Evolutionary conservation across 768 basidiomycete species (phyloP).

Genomic region (Serpula lacrymans): DNA sequence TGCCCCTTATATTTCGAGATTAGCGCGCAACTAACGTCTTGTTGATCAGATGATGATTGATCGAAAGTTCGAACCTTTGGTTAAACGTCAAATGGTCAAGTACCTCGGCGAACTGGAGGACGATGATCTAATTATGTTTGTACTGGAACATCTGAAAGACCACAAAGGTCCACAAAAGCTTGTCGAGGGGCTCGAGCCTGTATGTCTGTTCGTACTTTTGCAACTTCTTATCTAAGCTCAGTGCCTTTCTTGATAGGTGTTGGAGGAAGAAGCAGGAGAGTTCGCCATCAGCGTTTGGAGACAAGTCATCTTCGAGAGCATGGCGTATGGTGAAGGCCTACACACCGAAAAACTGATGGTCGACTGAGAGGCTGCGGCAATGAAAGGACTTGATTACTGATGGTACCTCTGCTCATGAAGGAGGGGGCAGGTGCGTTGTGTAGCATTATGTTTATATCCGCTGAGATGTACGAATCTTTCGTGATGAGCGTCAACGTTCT

Average conservation of each 20-base stretch:
- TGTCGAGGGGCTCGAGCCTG: constrained; percentile 87
- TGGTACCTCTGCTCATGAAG: constrained; percentile 23
- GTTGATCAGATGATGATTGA: constrained; percentile 70
- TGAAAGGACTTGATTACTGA: constrained; percentile 14
- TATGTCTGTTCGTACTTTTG: constrained; percentile 39
- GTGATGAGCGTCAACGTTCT: constrained; percentile 25
- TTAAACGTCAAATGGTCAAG: constrained; percentile 79
- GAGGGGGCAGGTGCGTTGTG: constrained; percentile 60
- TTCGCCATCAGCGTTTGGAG: constrained; percentile 83
- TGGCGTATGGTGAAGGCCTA: constrained; percentile 87
- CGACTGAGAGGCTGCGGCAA: constrained; percentile 40
- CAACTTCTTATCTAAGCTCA: background rate
- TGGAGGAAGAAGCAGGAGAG: constrained; percentile 88
- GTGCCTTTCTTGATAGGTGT: constrained; percentile 58
- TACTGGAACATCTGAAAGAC: constrained; percentile 88
- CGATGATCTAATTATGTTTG: constrained; percentile 92
- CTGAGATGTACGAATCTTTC: constrained; percentile 40
- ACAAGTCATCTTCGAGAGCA: constrained; percentile 92
- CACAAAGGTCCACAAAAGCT: constrained; percentile 83
- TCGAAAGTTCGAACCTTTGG: constrained; percentile 80
- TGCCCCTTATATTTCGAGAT: constrained; percentile 2
- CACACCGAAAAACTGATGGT: constrained; percentile 84
- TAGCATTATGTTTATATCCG: constrained; percentile 40
- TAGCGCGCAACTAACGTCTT: constrained; percentile 15
- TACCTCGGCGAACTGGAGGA: constrained; percentile 92